phyloP scores from a whole-genome alignment of 2,329 filamentous ascomycete species.

The Fusarium sp. region DNA sequence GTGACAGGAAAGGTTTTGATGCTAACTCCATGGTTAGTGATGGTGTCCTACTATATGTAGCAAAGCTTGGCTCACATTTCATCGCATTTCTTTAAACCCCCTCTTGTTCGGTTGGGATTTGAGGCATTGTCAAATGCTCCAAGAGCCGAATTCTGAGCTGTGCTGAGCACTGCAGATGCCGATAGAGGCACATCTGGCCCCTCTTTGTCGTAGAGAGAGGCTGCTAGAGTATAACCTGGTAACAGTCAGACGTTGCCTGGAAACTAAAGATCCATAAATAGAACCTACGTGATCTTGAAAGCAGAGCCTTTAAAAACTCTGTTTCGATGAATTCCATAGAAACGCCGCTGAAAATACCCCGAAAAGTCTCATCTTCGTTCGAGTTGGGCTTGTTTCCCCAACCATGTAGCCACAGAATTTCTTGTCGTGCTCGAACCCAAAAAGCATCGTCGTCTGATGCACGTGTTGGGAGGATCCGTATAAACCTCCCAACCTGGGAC shows the following conservation, averaged over 20 bases:
- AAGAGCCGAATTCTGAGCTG: conserved; percentile 70
- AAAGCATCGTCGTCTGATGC: conserved; percentile 68
- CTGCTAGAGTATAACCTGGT: conserved; percentile 69
- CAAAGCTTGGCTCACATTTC: conserved; percentile 67
- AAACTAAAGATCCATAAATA: background rate
- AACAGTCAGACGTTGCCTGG: conserved; percentile 10
- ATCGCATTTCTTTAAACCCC: conserved; percentile 79
- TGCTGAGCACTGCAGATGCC: conserved; percentile 62
- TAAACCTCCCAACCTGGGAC: conserved; percentile 64
- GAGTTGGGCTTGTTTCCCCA: conserved; percentile 65
- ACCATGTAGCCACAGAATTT: conserved; percentile 76
- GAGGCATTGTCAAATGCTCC: conserved; percentile 82
- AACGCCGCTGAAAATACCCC: conserved; percentile 71
- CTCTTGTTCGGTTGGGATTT: conserved; percentile 79
- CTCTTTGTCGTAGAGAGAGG: conserved; percentile 67
- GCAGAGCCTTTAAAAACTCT: conserved; percentile 74
- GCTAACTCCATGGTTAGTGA: conserved; percentile 52
- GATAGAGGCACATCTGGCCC: conserved; percentile 60
- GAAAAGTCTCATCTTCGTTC: conserved; percentile 54
- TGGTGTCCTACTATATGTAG: too few species aligned
- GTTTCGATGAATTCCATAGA: conserved; percentile 69
- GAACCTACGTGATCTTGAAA: conserved; percentile 66
- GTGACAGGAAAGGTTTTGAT: conserved; percentile 70
- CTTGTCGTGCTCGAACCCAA: conserved; percentile 69
- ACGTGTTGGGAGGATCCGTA: conserved; percentile 61